Conservation (phyloP, 208 protist genomes). For the Wallacemonas sp. region DNA sequence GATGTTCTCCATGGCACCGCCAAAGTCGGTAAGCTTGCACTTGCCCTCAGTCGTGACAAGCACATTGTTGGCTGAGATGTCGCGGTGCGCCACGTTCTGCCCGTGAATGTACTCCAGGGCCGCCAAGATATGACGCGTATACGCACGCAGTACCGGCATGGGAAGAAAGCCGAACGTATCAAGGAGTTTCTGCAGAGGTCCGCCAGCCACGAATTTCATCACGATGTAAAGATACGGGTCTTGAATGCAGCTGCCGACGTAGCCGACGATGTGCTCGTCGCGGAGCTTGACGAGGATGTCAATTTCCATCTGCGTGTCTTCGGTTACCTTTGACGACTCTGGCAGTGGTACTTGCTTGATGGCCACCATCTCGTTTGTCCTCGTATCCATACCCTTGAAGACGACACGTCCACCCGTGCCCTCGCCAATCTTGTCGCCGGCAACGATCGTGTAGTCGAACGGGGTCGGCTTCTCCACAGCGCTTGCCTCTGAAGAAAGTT, state of each 20-base stretch:
- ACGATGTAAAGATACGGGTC: constrained; percentile 46
- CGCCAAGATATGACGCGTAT: constrained; percentile 46
- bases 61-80: constrained; percentile 78
- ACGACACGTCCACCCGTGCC: constrained; percentile 15
- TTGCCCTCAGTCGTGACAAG: constrained; percentile 65
- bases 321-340: constrained; percentile 17
- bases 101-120: constrained; percentile 73
- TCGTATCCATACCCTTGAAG: constrained; percentile 12
- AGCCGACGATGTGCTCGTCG: constrained; percentile 71
- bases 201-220: constrained; percentile 68
- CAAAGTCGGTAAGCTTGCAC: constrained; percentile 83
- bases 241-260: constrained; percentile 42
- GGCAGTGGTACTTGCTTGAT: constrained; percentile 45
- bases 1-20: constrained; percentile 31
- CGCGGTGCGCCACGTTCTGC: constrained; percentile 60
- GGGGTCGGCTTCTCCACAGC: too few species aligned
- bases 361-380: constrained; percentile 37
- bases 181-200: constrained; percentile 54
- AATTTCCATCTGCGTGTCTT: constrained; percentile 48
- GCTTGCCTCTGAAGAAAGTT: too few species aligned
- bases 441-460: background rate
- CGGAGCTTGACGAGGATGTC: constrained; percentile 37
- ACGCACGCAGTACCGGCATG: constrained; percentile 35
- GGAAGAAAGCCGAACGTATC: constrained; percentile 43
- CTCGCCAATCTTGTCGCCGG: constrained; percentile 9